Percentiles rank a stretch among this genome's conserved stretches.
Evolutionary conservation across 208 protist genomes (phyloP).

Genomic region (Acanthamoeba lenticulata): DNA sequence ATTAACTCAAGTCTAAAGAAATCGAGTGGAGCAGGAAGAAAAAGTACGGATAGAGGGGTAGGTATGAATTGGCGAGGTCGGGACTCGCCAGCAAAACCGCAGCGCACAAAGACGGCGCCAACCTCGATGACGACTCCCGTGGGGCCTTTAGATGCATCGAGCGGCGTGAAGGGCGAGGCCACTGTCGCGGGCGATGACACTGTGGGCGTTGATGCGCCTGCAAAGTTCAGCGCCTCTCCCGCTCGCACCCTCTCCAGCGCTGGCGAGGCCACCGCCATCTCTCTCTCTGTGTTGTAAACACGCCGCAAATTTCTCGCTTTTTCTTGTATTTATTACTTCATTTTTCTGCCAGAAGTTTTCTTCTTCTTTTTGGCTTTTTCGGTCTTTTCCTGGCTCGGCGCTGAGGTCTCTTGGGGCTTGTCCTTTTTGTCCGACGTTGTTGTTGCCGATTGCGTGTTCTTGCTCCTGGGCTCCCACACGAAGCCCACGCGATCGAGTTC

Average conservation of each 20-base stretch:
- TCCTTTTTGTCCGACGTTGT: too few relatives aligned
- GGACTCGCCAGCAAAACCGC: conserved; percentile 35
- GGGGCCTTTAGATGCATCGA: conserved; percentile 1
- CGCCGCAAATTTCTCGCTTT: too few relatives aligned
- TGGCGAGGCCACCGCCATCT: background rate
- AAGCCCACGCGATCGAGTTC: too few relatives aligned
- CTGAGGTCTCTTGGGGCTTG: too few relatives aligned
- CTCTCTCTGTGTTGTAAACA: too few relatives aligned
- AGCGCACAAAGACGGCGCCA: background rate
- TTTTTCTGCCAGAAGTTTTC: too few relatives aligned
- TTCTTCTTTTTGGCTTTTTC: too few relatives aligned
- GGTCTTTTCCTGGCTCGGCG: too few relatives aligned
- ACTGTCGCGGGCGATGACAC: background rate
- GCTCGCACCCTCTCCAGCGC: background rate
- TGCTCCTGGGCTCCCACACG: too few relatives aligned
- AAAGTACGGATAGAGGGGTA: background rate
- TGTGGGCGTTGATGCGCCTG: background rate
- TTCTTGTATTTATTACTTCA: too few relatives aligned
- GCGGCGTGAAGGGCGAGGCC: conserved; percentile 6
- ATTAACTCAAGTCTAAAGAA: background rate
- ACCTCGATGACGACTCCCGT: background rate
- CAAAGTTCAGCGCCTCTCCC: background rate
- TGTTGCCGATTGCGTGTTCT: too few relatives aligned
- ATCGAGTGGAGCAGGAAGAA: background rate
- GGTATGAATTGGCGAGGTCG: background rate